Base-by-base conservation (phyloP, 768 basidiomycete genomes). In the Boletus bicolor region DNA sequence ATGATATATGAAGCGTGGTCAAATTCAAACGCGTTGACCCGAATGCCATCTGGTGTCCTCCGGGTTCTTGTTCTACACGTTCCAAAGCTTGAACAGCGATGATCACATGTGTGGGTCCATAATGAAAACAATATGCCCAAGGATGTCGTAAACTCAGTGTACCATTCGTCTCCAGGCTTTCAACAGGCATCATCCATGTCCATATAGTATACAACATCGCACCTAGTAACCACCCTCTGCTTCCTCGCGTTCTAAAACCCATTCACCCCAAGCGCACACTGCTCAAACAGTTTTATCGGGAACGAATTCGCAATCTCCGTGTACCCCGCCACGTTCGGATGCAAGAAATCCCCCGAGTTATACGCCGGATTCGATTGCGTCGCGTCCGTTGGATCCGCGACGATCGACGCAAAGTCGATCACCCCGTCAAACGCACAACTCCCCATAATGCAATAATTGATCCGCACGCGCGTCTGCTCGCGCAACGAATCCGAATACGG, bases 341-440 rank as follows among this genome's bases (percentile, higher is more conserved):
- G 45, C 35, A 50, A 53, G 24, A n/a, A 47, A 37, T 59, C 38
- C 37, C 21, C 56, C 15, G 48, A 43, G 34, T 34, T 5, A 34
- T 48, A 55, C n/a, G 11, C 46, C 15, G 30, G 42, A 8, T 48
- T 45, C 50, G 42, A n/a, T 9, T n/a, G 49, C 15, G 34, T 51
- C 19, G 43, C 10, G 9, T 60, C 34, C 42, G 42, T 32, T n/a
- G 51, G 59, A 35, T 60, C 52, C 44, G 51, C 56, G 2, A 61
- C 46, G 26, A 60, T 34, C 28, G 44, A 24, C 49, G 42, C 59
- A 39, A 52, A 60, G 34, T 55, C 50, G 21, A 55, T 46, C 58
- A 49, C 47, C 38, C 4, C 49, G 36, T 54, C 52, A 9, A 51
- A 54, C 7, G 11, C 35, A 17, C 43, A 38, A 34, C 50, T 50